A percentile compares a stretch with the other conserved stretches of the same genome.
phyloP scores from a whole-genome alignment of 2,329 filamentous ascomycete species.

The Plectosphaerella cucumerina region DNA sequence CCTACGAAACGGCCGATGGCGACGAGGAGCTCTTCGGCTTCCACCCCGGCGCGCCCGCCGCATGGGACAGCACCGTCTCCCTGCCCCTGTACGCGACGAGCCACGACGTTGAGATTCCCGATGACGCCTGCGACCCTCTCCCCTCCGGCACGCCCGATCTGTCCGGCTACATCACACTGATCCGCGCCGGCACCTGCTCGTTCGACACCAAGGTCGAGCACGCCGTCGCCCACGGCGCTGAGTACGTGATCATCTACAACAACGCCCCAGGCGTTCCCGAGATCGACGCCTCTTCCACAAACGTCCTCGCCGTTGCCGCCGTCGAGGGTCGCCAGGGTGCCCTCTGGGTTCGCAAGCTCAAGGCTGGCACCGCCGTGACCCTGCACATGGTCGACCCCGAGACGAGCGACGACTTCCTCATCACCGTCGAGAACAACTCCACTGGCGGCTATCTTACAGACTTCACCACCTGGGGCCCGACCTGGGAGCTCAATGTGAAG shows the following conservation, averaged over 20 bases:
- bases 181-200: slow-evolving; percentile 54
- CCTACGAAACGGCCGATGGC: slow-evolving; percentile 33
- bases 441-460: slow-evolving; percentile 48
- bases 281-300: slow-evolving; percentile 25
- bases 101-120: slow-evolving; percentile 41
- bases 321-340: slow-evolving; percentile 35
- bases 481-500: slow-evolving; percentile 53
- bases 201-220: slow-evolving; percentile 51
- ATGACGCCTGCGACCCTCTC: slow-evolving; percentile 48
- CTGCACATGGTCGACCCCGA: slow-evolving; percentile 38
- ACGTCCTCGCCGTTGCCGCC: slow-evolving; percentile 34
- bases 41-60: slow-evolving; percentile 32
- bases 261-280: slow-evolving; percentile 32
- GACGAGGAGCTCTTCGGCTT: slow-evolving; percentile 35
- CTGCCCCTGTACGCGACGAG: slow-evolving; percentile 46
- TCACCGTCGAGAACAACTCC: slow-evolving; percentile 29
- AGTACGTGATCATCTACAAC: slow-evolving; percentile 61
- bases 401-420: slow-evolving; percentile 29
- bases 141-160: slow-evolving; percentile 53
- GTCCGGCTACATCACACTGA: slow-evolving; percentile 51
- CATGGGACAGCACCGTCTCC: slow-evolving; percentile 36
- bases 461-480: slow-evolving; percentile 58
- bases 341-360: slow-evolving; percentile 37
- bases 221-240: slow-evolving; percentile 49
- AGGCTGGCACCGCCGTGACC: slow-evolving; percentile 36